A percentile compares a stretch with the other conserved stretches of the same genome.
Conservation (phyloP, 768 basidiomycete species). For the Lentinus tigrinus region DNA sequence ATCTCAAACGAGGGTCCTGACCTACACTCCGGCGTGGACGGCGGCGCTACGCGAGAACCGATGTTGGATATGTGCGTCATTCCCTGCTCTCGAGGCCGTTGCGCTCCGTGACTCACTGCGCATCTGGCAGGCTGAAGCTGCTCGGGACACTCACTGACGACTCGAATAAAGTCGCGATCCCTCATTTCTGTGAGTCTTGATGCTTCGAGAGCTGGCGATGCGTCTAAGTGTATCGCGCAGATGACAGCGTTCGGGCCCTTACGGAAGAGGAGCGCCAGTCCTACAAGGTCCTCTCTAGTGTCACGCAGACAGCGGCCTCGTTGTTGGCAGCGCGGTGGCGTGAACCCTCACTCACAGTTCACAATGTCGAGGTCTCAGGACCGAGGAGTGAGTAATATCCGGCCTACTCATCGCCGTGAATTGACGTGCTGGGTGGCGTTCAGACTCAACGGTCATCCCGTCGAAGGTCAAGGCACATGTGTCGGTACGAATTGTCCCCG, state of each 20-base stretch:
- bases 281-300: slow-evolving; percentile 65
- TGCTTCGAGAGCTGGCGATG: not conserved
- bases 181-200: slow-evolving; percentile 73
- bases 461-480: slow-evolving; percentile 79
- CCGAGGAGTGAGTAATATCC: slow-evolving; percentile 59
- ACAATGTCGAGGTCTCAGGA: slow-evolving; percentile 81
- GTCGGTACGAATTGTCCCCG: slow-evolving; percentile 91
- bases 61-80: slow-evolving; percentile 83
- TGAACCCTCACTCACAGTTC: slow-evolving; percentile 87
- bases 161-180: slow-evolving; percentile 61
- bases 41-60: slow-evolving; percentile 84
- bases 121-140: slow-evolving; percentile 61
- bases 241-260: slow-evolving; percentile 72
- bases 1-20: slow-evolving; percentile 75
- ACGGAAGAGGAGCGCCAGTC: slow-evolving; percentile 65
- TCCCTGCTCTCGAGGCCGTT: not conserved
- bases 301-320: slow-evolving; percentile 67
- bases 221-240: slow-evolving; percentile 35
- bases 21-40: slow-evolving; percentile 92
- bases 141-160: slow-evolving; percentile 68
- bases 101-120: too few relatives aligned
- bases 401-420: not conserved
- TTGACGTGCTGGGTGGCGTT: not conserved
- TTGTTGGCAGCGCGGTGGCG: slow-evolving; percentile 81
- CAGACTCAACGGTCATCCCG: slow-evolving; percentile 89